Evolutionary conservation across 495 filamentous ascomycete genomes (phyloP).

Genomic region (Tuber calosporum): DNA sequence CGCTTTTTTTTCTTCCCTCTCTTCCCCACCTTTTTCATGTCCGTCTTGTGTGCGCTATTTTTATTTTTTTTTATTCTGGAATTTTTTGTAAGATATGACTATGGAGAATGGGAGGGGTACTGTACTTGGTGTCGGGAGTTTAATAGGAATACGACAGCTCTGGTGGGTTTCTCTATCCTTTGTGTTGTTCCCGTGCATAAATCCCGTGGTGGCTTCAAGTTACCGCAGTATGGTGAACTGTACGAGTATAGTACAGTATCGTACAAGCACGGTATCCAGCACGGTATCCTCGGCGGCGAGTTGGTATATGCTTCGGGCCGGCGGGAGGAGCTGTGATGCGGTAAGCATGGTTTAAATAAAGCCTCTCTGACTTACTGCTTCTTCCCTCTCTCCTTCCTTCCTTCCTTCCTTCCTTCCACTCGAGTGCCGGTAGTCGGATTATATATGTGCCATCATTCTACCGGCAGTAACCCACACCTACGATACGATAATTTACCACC

Average conservation of each 20-base stretch:
- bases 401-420: background rate
- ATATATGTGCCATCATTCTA: background rate
- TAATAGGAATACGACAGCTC: background rate
- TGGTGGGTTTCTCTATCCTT: background rate
- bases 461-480: no score
- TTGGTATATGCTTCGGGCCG: background rate
- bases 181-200: background rate
- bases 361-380: background rate
- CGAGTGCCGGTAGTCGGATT: no score
- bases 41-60: background rate
- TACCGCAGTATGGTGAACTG: background rate
- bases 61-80: background rate
- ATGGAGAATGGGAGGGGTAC: background rate
- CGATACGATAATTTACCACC: no score
- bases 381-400: background rate
- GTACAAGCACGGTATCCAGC: no score
- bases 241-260: no score
- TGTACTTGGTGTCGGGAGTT: slow-evolving; percentile 5
- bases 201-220: background rate
- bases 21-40: background rate
- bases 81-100: background rate
- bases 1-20: background rate
- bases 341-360: background rate
- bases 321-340: background rate
- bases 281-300: background rate